Evolutionary conservation across 2,329 filamentous ascomycete genomes (phyloP).

Genomic region (Malbranchea cinnamomea): DNA sequence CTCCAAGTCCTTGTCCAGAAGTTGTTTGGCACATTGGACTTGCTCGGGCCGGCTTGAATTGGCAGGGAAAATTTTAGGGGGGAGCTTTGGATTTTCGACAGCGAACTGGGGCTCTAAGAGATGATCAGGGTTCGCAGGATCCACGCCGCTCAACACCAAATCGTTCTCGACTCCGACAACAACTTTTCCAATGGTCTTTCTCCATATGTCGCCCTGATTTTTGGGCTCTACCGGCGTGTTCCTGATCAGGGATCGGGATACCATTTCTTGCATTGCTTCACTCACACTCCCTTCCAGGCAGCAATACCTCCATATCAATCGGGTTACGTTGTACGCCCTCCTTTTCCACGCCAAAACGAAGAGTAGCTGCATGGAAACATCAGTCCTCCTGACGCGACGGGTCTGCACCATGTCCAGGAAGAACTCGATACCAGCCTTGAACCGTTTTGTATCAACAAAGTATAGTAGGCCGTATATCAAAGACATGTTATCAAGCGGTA

Average conservation of each 20-base stretch:
- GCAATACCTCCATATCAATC: slow-evolving; percentile 34
- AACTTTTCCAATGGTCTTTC: too few species aligned
- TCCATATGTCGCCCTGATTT: slow-evolving; percentile 9
- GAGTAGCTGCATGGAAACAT: slow-evolving; percentile 21
- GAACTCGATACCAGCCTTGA: slow-evolving; percentile 8
- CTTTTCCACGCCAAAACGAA: slow-evolving; percentile 28
- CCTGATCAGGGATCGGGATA: slow-evolving; percentile 19
- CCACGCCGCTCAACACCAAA: too few species aligned
- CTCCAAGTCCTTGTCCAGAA: slow-evolving; percentile 18
- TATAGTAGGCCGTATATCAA: slow-evolving; percentile 18
- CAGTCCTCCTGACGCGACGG: slow-evolving; percentile 9
- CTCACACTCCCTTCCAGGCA: slow-evolving; percentile 24
- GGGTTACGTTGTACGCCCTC: slow-evolving; percentile 27
- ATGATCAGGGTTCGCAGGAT: too few species aligned
- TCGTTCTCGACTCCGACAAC: too few species aligned
- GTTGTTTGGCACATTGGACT: slow-evolving; percentile 13
- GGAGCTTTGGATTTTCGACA: too few species aligned
- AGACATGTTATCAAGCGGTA: slow-evolving; percentile 16
- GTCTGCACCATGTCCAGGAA: slow-evolving; percentile 7
- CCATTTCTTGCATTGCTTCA: slow-evolving; percentile 18
- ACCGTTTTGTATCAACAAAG: slow-evolving; percentile 14
- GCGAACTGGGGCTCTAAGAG: too few species aligned
- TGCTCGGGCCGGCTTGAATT: slow-evolving; percentile 16
- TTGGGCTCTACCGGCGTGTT: slow-evolving; percentile 10
- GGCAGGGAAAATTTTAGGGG: slow-evolving; percentile 1